A percentile compares a stretch with the other conserved stretches of the same genome.
Evolutionary conservation across 2,329 filamentous ascomycete species (phyloP).

Genomic region (Leptosphaerulina australis): DNA sequence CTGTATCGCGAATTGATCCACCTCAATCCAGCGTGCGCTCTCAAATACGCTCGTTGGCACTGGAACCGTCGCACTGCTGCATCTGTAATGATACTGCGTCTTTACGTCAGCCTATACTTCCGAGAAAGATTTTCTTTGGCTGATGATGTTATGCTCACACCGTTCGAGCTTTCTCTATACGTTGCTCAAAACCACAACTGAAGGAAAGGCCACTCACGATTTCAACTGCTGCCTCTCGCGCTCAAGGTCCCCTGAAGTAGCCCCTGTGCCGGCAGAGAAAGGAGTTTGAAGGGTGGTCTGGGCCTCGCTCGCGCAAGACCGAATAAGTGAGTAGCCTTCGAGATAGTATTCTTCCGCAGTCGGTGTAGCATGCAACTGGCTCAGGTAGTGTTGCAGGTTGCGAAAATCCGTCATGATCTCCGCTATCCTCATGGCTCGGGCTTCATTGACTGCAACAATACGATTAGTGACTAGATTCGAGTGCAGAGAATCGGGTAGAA

Average conservation of each 20-base stretch:
- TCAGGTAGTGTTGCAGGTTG: constrained; percentile 64
- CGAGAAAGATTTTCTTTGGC: not conserved
- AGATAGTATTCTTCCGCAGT: constrained; percentile 63
- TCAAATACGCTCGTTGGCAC: constrained; percentile 66
- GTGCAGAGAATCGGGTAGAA: not conserved
- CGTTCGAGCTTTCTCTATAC: not conserved
- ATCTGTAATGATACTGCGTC: constrained; percentile 63
- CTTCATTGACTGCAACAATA: constrained; percentile 62
- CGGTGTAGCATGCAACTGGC: constrained; percentile 58
- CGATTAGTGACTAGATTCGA: constrained; percentile 20
- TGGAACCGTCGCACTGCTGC: constrained; percentile 65
- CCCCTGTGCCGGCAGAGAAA: constrained; percentile 54
- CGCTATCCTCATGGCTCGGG: constrained; percentile 65
- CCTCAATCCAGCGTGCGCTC: constrained; percentile 62
- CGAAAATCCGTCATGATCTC: constrained; percentile 70
- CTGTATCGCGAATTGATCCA: constrained; percentile 63
- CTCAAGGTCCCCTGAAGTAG: constrained; percentile 56
- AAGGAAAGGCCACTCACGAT: constrained; percentile 53
- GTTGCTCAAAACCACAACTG: not conserved
- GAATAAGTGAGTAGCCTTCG: constrained; percentile 64
- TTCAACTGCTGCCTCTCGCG: constrained; percentile 62
- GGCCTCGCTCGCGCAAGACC: constrained; percentile 62
- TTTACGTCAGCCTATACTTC: constrained; percentile 27
- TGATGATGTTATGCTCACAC: constrained; percentile 4
- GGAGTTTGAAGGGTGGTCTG: constrained; percentile 61